Conservation (phyloP, 208 protist species). For the Leishmania major region DNA sequence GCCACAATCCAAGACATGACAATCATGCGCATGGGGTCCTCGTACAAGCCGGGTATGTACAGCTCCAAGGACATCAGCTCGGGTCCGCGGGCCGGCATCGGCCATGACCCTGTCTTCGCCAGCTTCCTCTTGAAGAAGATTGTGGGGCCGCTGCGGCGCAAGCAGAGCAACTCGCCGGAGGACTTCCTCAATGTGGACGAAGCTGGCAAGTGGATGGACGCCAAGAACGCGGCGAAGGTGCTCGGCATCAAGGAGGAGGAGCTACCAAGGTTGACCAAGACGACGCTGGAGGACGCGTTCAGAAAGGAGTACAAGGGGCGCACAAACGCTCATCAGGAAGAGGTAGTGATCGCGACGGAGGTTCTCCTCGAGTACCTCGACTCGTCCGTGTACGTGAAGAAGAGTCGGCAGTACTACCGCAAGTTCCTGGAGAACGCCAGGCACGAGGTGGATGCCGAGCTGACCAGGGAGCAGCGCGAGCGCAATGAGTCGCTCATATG, state of each 20-base stretch:
- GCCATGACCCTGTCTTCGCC: slow-evolving; percentile 43
- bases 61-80: slow-evolving; percentile 44
- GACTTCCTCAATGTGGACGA: slow-evolving; percentile 81
- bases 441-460: slow-evolving; percentile 62
- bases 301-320: slow-evolving; percentile 58
- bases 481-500: slow-evolving; percentile 57
- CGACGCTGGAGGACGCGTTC: slow-evolving; percentile 62
- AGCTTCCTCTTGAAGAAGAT: slow-evolving; percentile 30
- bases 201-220: slow-evolving; percentile 84
- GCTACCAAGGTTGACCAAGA: slow-evolving; percentile 54
- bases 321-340: slow-evolving; percentile 64
- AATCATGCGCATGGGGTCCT: slow-evolving; percentile 37
- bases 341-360: slow-evolving; percentile 82
- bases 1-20: slow-evolving; percentile 46
- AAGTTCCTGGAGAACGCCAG: slow-evolving; percentile 73
- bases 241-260: slow-evolving; percentile 80
- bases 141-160: slow-evolving; percentile 66
- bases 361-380: slow-evolving; percentile 89
- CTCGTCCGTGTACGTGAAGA: slow-evolving; percentile 70
- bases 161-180: slow-evolving; percentile 53
- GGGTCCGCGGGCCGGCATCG: slow-evolving; percentile 35
- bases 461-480: slow-evolving; percentile 26
- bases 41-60: slow-evolving; percentile 37
- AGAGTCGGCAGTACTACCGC: slow-evolving; percentile 82
- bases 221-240: slow-evolving; percentile 72